Conservation (phyloP, 140 eudicot species). For the Oenanthe javanica region DNA sequence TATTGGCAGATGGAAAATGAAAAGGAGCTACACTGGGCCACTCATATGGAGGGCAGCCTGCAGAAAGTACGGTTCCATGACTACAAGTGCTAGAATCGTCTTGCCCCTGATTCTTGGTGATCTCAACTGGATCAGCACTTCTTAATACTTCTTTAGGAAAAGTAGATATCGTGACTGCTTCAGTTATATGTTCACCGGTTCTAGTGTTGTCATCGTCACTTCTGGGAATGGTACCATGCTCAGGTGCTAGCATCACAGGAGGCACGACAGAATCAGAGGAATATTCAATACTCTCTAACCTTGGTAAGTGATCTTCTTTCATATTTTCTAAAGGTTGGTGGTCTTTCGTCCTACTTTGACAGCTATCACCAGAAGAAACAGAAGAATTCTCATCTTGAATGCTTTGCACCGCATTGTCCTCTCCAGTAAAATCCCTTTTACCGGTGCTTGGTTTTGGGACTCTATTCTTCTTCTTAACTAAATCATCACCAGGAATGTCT, state of each 20-base stretch:
- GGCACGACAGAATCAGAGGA: conserved; percentile 2
- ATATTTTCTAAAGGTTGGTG: neutral
- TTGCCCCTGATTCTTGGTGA: conserved; percentile 20
- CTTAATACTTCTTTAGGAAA: conserved; percentile 17
- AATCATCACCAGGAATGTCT: conserved; percentile 6
- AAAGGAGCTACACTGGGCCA: conserved; percentile 63
- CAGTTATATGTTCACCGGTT: conserved; percentile 17
- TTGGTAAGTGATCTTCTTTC: neutral
- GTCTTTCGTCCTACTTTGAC: conserved; percentile 9
- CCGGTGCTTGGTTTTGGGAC: conserved; percentile 6
- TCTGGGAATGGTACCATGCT: conserved; percentile 11
- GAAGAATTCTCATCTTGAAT: neutral
- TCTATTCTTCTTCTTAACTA: conserved; percentile 15
- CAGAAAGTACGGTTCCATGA: conserved; percentile 25
- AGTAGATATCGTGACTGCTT: conserved; percentile 22
- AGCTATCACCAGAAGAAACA: conserved; percentile 12
- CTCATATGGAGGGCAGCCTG: conserved; percentile 55
- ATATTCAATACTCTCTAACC: neutral
- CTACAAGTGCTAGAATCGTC: conserved; percentile 25
- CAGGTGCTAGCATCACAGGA: conserved; percentile 20
- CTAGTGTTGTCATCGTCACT: conserved; percentile 16
- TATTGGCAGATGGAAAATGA: conserved; percentile 42
- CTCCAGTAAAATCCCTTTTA: conserved; percentile 5
- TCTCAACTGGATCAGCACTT: conserved; percentile 16
- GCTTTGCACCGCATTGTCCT: neutral